A percentile compares a stretch with the other conserved stretches of the same genome.
phyloP scores from a whole-genome alignment of 2,329 filamentous ascomycete genomes.

The Nigrospora sphaerica region DNA sequence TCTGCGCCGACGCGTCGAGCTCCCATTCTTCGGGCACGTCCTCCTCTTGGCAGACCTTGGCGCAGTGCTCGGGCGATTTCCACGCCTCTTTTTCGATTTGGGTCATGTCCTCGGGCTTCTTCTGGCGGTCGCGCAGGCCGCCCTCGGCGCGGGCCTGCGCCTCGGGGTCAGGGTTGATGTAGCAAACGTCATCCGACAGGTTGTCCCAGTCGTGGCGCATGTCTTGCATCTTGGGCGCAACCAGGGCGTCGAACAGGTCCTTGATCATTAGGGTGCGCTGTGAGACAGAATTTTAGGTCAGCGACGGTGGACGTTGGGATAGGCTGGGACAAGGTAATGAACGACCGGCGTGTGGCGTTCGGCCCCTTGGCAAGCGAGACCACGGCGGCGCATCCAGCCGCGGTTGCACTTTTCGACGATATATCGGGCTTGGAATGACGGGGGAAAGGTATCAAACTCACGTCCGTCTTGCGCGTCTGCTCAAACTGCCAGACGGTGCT shows the following conservation, averaged over 20 bases:
- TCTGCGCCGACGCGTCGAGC: slow-evolving; percentile 14
- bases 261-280: slow-evolving; percentile 37
- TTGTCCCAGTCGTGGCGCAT: slow-evolving; percentile 46
- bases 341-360: neutral
- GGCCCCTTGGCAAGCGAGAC: too few species aligned
- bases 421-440: neutral
- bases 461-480: slow-evolving; percentile 35
- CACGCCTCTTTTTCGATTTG: slow-evolving; percentile 37
- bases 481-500: slow-evolving; percentile 46
- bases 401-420: too few species aligned
- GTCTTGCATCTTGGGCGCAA: slow-evolving; percentile 33
- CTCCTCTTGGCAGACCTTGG: slow-evolving; percentile 38
- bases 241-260: slow-evolving; percentile 42
- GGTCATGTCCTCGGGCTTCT: slow-evolving; percentile 29
- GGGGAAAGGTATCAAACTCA: slow-evolving; percentile 16
- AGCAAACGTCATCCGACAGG: slow-evolving; percentile 39
- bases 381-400: too few species aligned
- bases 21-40: slow-evolving; percentile 28
- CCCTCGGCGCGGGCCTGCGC: slow-evolving; percentile 25
- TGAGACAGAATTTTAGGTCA: slow-evolving; percentile 7
- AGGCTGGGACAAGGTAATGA: neutral
- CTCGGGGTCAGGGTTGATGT: slow-evolving; percentile 29
- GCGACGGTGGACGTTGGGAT: neutral
- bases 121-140: slow-evolving; percentile 25
- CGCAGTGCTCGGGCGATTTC: slow-evolving; percentile 37